A percentile compares a stretch with the other conserved stretches of the same genome.
These are phyloP conservation scores for Rhododendron molle DNA, from an alignment of 148 eudicot species.

Conservation along the genomic window DNA sequence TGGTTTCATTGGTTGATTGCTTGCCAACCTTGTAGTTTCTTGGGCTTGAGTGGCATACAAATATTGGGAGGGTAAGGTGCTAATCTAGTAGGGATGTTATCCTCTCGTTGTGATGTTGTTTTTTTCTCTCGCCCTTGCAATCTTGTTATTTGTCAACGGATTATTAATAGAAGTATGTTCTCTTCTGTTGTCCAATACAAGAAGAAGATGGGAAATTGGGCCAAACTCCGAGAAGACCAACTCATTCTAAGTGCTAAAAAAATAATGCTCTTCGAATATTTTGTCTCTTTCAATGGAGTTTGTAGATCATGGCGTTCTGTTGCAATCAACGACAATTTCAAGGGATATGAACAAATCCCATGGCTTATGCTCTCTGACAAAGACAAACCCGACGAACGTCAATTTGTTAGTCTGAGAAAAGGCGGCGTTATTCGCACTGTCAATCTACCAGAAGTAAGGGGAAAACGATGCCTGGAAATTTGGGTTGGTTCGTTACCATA, in stretches of 20 bases:
- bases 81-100: no score
- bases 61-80: no score
- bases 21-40: no score
- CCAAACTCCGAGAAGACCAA: not conserved
- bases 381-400: not conserved
- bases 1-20: no score
- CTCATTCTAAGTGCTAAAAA: not conserved
- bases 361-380: constrained; percentile 10
- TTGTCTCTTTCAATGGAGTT: not conserved
- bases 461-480: not conserved
- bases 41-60: no score
- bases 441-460: not conserved
- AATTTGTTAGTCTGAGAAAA: not conserved
- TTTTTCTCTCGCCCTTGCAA: no score
- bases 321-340: not conserved
- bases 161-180: not conserved
- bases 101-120: not conserved
- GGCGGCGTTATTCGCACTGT: not conserved
- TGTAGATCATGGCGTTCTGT: not conserved
- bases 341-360: not conserved
- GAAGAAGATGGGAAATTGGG: not conserved
- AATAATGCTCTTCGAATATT: not conserved
- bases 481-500: not conserved
- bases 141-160: no score
- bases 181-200: not conserved